Percentiles rank a stretch among this genome's conserved stretches.
phyloP scores from a whole-genome alignment of 768 basidiomycete species.

The Termitomyces sp. region DNA sequence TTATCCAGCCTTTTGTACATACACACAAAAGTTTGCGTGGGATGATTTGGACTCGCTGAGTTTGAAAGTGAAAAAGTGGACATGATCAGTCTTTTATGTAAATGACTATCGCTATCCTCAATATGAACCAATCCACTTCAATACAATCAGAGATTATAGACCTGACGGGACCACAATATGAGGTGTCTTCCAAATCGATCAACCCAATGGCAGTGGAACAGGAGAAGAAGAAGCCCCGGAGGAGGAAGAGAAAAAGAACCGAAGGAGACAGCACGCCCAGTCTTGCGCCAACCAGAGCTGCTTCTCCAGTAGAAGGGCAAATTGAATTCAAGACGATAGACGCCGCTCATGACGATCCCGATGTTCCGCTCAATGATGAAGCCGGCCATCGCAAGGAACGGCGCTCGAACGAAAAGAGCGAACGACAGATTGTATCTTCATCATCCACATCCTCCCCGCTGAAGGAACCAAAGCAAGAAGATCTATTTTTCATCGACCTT shows the following conservation, averaged over 20 bases:
- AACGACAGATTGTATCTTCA: constrained; percentile 6
- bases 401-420: constrained; percentile 5
- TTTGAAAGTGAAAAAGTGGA: constrained; percentile 9
- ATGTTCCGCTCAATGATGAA: background rate
- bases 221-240: constrained; percentile 16
- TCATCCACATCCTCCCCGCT: constrained; percentile 13
- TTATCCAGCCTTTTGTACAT: background rate
- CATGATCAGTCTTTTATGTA: background rate
- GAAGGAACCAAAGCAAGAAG: constrained; percentile 8
- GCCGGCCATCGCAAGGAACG: constrained; percentile 2
- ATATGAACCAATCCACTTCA: background rate
- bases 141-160: constrained; percentile 27
- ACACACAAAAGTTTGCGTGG: background rate
- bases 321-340: background rate
- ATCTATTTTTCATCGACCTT: constrained; percentile 49
- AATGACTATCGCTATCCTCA: background rate
- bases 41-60: constrained; percentile 7
- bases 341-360: background rate
- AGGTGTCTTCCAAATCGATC: background rate
- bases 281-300: constrained; percentile 16
- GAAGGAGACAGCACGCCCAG: constrained; percentile 14
- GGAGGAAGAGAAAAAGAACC: constrained; percentile 22
- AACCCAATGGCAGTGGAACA: background rate
- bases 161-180: constrained; percentile 18
- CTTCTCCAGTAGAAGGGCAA: constrained; percentile 17